Conservation (phyloP, 176 grass and related monocot species). For the Triticum urartu region DNA sequence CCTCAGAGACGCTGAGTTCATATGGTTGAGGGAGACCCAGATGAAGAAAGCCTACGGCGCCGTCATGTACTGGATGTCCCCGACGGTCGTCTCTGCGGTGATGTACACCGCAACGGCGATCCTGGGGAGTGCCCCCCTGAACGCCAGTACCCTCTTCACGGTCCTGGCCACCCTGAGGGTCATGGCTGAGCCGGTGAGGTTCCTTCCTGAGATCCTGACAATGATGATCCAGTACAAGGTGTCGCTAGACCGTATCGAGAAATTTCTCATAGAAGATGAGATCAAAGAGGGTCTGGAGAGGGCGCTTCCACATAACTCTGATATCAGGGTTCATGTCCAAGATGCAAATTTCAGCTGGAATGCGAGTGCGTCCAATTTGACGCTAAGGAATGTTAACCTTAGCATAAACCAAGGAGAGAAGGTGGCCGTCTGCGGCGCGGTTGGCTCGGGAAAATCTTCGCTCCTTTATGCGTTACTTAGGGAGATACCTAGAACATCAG, state of each 20-base stretch:
- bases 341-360: slow-evolving; percentile 70
- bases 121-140: slow-evolving; percentile 59
- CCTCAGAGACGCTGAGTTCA: slow-evolving; percentile 75
- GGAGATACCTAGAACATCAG: slow-evolving; percentile 75
- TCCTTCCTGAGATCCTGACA: slow-evolving; percentile 75
- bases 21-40: slow-evolving; percentile 67
- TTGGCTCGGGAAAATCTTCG: slow-evolving; percentile 90
- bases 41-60: slow-evolving; percentile 79
- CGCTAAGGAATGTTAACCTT: slow-evolving; percentile 62
- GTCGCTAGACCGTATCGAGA: slow-evolving; percentile 71
- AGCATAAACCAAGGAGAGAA: slow-evolving; percentile 57
- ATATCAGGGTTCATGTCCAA: slow-evolving; percentile 41
- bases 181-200: slow-evolving; percentile 85
- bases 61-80: slow-evolving; percentile 80
- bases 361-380: slow-evolving; percentile 32
- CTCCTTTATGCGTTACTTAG: slow-evolving; percentile 76
- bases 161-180: slow-evolving; percentile 69
- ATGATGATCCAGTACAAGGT: slow-evolving; percentile 93
- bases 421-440: slow-evolving; percentile 74
- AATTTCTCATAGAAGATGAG: slow-evolving; percentile 83
- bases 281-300: slow-evolving; percentile 65
- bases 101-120: slow-evolving; percentile 66
- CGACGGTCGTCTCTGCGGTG: slow-evolving; percentile 69
- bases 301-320: slow-evolving; percentile 23
- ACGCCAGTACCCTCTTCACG: slow-evolving; percentile 82